Base-by-base conservation (phyloP, 495 filamentous ascomycete species). In the Xanthoparmelia taractica region DNA sequence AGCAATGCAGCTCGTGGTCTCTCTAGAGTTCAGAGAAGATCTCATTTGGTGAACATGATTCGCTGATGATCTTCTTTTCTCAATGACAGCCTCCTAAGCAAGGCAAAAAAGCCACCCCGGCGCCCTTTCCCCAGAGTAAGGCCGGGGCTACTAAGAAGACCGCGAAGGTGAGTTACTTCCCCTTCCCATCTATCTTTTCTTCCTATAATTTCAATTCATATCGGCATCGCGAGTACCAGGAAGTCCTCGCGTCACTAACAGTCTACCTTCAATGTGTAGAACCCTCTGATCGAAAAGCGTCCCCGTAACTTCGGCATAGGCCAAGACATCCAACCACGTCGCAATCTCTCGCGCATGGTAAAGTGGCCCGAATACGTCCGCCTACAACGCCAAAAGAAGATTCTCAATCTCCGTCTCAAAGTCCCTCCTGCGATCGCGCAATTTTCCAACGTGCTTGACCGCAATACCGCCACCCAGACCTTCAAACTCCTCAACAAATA, bases 401-500 rank as follows among this genome's bases (percentile, higher is more conserved):
- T 97, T 82, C 85, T 97, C 80, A 91, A 92, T 84, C 82, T 97
- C 78, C 94, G 95, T 70, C 83, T 99, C 74, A 99, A 99, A 86
- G 93, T 99, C 67, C 94, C 94, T 59, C 94, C 95, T 72, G 89
- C 92, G 69, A 92, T 99, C 68, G 88, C 95, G 68, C 95, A 99
- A 82, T 99, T 99, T 89, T 85, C 89, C 81, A 87, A 89, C 76
- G 89, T 90, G 71, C 89, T 97, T 74, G 95, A 99, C 87, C 92
- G 92, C 79, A 99, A 97, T 85, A 91, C 91, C 70, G 95, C 95
- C 72, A 87, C 91, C 72, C 94, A 97, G 81, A 83, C 84, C 70
- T 92, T 99, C 87, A 96, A 96, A 84, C 88, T 99, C 73, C 89
- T 97, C 73, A 91, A 94, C 89, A 97, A 99, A 84, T 97, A 97